These are phyloP conservation scores for Pleurotus eryngii DNA, from an alignment of 768 basidiomycete species.

Conservation along the genomic window DNA sequence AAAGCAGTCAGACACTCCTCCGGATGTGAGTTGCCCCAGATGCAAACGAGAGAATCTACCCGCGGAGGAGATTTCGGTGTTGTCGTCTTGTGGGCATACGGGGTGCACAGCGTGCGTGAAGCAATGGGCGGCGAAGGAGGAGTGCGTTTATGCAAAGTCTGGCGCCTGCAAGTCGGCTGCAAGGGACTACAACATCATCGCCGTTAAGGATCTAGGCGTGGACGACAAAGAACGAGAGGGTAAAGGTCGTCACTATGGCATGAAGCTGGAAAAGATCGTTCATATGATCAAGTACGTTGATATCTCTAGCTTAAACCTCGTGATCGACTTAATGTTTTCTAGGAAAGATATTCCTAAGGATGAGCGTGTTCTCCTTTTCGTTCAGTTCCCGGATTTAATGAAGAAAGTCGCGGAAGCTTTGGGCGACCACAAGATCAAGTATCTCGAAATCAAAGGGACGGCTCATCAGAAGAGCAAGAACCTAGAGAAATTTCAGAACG, in stretches of 20 bases:
- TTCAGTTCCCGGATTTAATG: slow-evolving; percentile 95
- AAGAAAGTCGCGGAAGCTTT: slow-evolving; percentile 87
- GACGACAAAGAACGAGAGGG: slow-evolving; percentile 76
- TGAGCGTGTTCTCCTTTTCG: slow-evolving; percentile 87
- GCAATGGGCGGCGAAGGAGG: slow-evolving; percentile 69
- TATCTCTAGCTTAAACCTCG: neutral
- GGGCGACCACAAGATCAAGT: slow-evolving; percentile 63
- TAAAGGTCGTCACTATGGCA: slow-evolving; percentile 73
- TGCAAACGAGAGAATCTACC: slow-evolving; percentile 57
- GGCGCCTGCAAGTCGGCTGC: slow-evolving; percentile 79
- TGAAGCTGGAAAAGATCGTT: slow-evolving; percentile 77
- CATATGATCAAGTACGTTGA: slow-evolving; percentile 65
- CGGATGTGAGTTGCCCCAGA: slow-evolving; percentile 56
- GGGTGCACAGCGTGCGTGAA: slow-evolving; percentile 78
- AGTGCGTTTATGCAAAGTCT: slow-evolving; percentile 72
- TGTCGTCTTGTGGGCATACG: slow-evolving; percentile 91
- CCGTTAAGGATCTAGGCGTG: slow-evolving; percentile 71
- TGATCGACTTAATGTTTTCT: slow-evolving; percentile 8
- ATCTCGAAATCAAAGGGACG: slow-evolving; percentile 78
- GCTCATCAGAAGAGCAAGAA: slow-evolving; percentile 77
- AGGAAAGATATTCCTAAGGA: slow-evolving; percentile 68
- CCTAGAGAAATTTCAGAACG: slow-evolving; percentile 82
- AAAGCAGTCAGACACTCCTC: slow-evolving; percentile 60
- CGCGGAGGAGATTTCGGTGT: slow-evolving; percentile 70
- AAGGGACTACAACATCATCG: slow-evolving; percentile 78